Evolutionary conservation across 805 yeast genomes (phyloP), one percentile per base, ranked within the genome.

Genomic region (Kodamaea leandrae): DNA sequence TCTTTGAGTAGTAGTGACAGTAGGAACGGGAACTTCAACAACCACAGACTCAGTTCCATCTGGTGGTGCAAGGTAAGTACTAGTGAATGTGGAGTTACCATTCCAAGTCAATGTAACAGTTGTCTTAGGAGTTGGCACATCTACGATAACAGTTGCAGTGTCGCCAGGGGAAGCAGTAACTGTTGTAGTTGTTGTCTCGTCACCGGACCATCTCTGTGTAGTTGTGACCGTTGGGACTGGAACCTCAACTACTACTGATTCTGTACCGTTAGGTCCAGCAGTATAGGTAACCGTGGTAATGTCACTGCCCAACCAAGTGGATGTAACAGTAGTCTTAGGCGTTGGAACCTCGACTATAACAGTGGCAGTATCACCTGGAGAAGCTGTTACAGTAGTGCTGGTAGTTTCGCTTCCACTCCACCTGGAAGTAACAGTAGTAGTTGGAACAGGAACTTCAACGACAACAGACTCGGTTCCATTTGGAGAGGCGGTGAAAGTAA

Each of bases 31-130:
- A 6, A 37, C 38, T 8, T 43, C 42, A 19, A 49, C 40, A 19
- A 46, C 17, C n/a, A 50, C 47, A 7, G 52, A 46, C 25, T 36
- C 41, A 7, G 44, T 43, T 20, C 42, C 45, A 30, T 34, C 42
- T 12, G 37, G 27, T 16, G 6, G 30, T 10, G 10, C 30, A 12
- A 14, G 7, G n/a, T 6, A 25, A 6, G 45, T 42, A 14, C 24
- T 32, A 10, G 42, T 32, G 13, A 16, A 12, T n/a, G 44, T 40
- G 42, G 41, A 39, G 18, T 44, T 36, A 6, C 40, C 46, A 6
- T 27, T 37, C 9, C 32, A 30, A 17, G 41, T 37, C 20, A 39
- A 13, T 6, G 55, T 49, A 7, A 37, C 20, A 4, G 51, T 48
- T 7, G 28, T 23, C 2, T 45, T 30, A 6, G 34, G 34, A 9